Evolutionary conservation across 1,139 yeast species (phyloP).

Genomic region (Hansenula lynferdii): DNA sequence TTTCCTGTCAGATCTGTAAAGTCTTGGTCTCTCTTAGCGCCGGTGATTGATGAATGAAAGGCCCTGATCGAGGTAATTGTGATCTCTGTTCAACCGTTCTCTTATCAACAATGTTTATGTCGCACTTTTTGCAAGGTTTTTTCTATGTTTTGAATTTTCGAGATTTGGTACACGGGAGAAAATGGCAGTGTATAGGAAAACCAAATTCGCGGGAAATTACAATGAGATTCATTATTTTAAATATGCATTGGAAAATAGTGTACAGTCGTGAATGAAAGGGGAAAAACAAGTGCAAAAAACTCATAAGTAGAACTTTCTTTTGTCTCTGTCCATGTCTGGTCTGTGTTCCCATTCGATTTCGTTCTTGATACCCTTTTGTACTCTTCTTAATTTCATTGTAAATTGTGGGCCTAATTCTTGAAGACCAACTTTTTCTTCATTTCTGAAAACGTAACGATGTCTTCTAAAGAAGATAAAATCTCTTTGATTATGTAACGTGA

Average conservation of each 20-base stretch:
- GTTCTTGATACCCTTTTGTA: constrained; percentile 87
- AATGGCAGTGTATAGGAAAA: too few relatives aligned
- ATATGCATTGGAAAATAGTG: too few relatives aligned
- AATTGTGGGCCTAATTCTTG: constrained; percentile 98
- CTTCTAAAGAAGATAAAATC: constrained; percentile 93
- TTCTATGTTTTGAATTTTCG: constrained; percentile 2
- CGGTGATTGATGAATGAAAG: too few relatives aligned
- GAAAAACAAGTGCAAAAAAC: too few relatives aligned
- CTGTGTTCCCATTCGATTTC: constrained; percentile 96
- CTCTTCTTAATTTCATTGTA: constrained; percentile 78
- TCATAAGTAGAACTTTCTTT: constrained; percentile 82
- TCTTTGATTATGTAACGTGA: constrained; percentile 92
- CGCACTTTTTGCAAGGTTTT: constrained; percentile 1
- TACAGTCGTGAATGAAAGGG: too few relatives aligned
- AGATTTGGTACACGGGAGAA: too few relatives aligned
- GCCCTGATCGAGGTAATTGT: too few relatives aligned
- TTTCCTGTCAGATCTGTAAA: too few relatives aligned
- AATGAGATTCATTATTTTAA: background rate
- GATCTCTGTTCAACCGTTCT: too few relatives aligned
- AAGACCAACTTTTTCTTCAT: constrained; percentile 88
- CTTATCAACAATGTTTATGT: too few relatives aligned
- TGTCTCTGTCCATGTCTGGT: constrained; percentile 94
- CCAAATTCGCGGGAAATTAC: background rate
- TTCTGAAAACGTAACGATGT: constrained; percentile 84
- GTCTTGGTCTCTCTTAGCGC: too few relatives aligned